Base-by-base conservation (phyloP, 202 grass and related monocot genomes). In the Zizania palustris region DNA sequence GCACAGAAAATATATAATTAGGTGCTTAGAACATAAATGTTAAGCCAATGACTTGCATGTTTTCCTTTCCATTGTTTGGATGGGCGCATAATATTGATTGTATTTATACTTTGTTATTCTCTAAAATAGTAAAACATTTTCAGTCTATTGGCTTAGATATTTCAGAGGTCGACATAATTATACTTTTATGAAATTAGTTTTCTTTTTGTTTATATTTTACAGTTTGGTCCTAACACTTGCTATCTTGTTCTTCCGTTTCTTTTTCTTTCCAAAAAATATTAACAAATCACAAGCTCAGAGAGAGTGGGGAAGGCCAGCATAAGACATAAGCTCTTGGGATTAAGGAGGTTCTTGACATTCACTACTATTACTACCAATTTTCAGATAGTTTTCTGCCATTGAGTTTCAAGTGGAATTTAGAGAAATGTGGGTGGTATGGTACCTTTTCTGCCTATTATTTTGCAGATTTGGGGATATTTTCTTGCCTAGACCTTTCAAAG, bases 281-380 rank as follows among this genome's bases (percentile, higher is more conserved):
- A 86, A 75, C 51, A 10, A 90, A 88, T 38, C 57, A 93, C 78
- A 87, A 88, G 45, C 95, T 98, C 18, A 75, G 91, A 67, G 91
- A 94, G 75, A 90, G 81, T 72, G 95, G 82, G 18, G 85, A 88
- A 83, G 91, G 95, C 67, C 95, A 94, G 77, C 91, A 98, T 72
- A 91, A 98, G 79, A 98, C 95, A n/a, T 94, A 98, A 85, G 95
- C 95, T 79, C 81, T 98, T 40, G 95, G 95, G 39, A 98, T 98
- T 77, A 98, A 98, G 50, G 95, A 98, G 89, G 95, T 98, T 71
- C 46, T 81, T 37, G 11, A 55, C 44, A 41, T 34, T 54, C 15
- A 33, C 5, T 80, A 7, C 56, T 44, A 40, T 14, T 4, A 67
- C 22, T 65, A 54, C 9, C 4, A 0, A 16, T 56, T 80, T 67